Evolutionary conservation across 2,329 filamentous ascomycete genomes (phyloP).

Genomic region (Stagonosporopsis chrysanthemi): DNA sequence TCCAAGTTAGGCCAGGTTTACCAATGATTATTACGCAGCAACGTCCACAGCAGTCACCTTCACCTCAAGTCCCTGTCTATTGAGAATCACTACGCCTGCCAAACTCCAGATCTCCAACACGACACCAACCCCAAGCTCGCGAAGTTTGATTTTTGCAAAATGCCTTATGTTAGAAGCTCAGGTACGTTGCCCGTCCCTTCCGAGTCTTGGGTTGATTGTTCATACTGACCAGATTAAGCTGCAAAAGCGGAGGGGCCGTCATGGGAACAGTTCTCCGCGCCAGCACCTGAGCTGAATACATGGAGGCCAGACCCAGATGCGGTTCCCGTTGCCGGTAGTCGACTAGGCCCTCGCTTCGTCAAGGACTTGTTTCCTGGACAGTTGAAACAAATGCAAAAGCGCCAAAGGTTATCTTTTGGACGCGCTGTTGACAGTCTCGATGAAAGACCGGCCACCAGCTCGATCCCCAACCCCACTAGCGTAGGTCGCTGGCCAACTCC

Average conservation of each 20-base stretch:
- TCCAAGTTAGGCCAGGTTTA: too few relatives aligned
- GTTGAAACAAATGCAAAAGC: background rate
- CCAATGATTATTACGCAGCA: too few relatives aligned
- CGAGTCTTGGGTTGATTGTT: background rate
- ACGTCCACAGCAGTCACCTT: slow-evolving; percentile 4
- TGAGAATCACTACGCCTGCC: background rate
- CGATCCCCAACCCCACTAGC: background rate
- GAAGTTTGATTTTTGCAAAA: background rate
- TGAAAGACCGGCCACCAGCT: background rate
- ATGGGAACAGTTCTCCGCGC: slow-evolving; percentile 21
- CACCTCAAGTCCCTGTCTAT: slow-evolving; percentile 6
- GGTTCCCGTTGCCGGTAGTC: slow-evolving; percentile 6
- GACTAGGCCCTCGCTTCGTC: slow-evolving; percentile 17
- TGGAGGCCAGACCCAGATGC: slow-evolving; percentile 21
- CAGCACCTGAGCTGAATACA: slow-evolving; percentile 13
- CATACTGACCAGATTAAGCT: background rate
- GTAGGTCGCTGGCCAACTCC: slow-evolving; percentile 4
- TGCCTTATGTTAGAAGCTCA: background rate
- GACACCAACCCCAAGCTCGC: background rate
- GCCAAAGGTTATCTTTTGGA: background rate
- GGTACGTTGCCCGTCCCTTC: background rate
- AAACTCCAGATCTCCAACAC: background rate
- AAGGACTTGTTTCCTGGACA: background rate
- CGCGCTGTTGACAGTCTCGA: background rate
- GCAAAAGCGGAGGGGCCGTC: background rate